phyloP scores from a whole-genome alignment of 2,329 filamentous ascomycete genomes.

The Penicillium sp. region DNA sequence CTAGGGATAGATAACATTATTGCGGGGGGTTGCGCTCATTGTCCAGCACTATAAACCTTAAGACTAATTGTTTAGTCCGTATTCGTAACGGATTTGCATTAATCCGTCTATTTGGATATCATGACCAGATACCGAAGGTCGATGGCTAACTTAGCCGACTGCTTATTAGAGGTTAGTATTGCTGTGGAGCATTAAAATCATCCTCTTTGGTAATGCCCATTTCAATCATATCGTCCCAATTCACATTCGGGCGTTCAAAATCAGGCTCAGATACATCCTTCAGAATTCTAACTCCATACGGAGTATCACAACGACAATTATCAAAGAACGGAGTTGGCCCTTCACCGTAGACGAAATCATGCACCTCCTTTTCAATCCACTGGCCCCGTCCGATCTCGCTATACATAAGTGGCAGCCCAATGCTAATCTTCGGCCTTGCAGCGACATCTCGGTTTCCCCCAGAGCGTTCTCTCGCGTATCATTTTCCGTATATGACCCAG shows the following conservation, averaged over 20 bases:
- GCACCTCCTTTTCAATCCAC: neutral
- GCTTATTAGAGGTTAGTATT: neutral
- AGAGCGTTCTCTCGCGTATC: no score
- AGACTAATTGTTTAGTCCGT: neutral
- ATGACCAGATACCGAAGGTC: neutral
- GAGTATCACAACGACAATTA: neutral
- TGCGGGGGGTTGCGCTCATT: neutral
- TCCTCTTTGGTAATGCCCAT: neutral
- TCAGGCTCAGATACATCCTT: conserved; percentile 4
- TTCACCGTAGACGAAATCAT: neutral
- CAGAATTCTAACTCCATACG: neutral
- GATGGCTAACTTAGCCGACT: neutral
- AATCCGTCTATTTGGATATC: neutral
- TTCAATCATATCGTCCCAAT: neutral
- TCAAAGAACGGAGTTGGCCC: neutral
- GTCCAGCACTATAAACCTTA: neutral
- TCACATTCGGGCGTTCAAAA: neutral
- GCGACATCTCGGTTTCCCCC: neutral
- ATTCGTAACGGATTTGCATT: neutral
- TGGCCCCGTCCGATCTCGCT: neutral
- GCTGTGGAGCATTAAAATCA: neutral
- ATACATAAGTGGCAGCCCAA: no score
- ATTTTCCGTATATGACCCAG: no score
- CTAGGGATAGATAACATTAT: neutral
- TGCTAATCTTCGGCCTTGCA: neutral